Evolutionary conservation across 2,329 filamentous ascomycete genomes (phyloP).

Genomic region (Setomelanomma holmii): DNA sequence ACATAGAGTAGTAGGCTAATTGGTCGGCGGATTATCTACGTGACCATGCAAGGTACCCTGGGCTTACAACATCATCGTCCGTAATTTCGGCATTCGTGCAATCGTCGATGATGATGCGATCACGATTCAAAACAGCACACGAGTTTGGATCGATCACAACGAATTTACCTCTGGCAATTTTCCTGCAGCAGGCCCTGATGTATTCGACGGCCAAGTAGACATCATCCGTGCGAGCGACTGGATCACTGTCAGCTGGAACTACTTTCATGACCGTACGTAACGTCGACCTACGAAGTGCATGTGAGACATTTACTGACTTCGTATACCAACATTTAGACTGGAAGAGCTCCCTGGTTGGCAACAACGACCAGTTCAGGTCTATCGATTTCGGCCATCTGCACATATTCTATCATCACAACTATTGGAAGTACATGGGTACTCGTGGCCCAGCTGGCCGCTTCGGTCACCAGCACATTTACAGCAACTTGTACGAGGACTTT

Average conservation of each 20-base stretch:
- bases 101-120: conserved; percentile 67
- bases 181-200: conserved; percentile 65
- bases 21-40: too few relatives aligned
- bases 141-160: conserved; percentile 70
- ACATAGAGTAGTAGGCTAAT: too few relatives aligned
- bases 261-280: conserved; percentile 64
- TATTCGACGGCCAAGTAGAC: conserved; percentile 71
- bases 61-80: conserved; percentile 71
- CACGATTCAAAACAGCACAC: conserved; percentile 63
- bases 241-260: conserved; percentile 62
- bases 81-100: conserved; percentile 67
- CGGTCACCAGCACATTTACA: conserved; percentile 70
- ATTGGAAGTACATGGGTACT: conserved; percentile 69
- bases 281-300: too few relatives aligned
- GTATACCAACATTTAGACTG: too few relatives aligned
- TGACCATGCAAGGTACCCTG: too few relatives aligned
- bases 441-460: conserved; percentile 70
- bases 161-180: conserved; percentile 67
- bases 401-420: conserved; percentile 73
- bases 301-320: too few relatives aligned
- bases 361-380: conserved; percentile 63
- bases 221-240: conserved; percentile 69
- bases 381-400: conserved; percentile 68
- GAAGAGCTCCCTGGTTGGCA: conserved; percentile 67
- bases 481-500: conserved; percentile 54